These are phyloP conservation scores for Thelonectria olida DNA, from an alignment of 2,329 filamentous ascomycete species.

Conservation along the genomic window DNA sequence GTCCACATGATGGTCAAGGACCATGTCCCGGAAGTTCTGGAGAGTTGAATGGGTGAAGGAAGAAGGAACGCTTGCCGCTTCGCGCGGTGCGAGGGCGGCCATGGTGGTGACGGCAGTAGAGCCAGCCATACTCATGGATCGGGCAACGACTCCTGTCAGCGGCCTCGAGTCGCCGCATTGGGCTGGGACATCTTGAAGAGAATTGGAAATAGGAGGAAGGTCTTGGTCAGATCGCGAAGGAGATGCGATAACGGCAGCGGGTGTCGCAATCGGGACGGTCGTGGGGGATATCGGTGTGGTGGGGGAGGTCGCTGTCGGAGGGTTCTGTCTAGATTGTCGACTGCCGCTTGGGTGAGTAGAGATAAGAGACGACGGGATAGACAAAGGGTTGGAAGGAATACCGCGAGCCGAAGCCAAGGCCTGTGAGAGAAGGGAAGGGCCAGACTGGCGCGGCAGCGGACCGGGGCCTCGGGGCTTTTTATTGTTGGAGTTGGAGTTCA, in stretches of 20 bases:
- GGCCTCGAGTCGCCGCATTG: conserved; percentile 47
- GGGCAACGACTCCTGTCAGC: conserved; percentile 49
- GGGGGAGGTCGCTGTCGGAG: conserved; percentile 26
- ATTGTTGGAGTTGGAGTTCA: conserved; percentile 51
- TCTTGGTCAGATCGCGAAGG: conserved; percentile 34
- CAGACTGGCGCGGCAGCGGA: conserved; percentile 54
- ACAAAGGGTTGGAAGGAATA: conserved; percentile 44
- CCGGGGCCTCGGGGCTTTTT: conserved; percentile 56
- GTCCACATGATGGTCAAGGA: conserved; percentile 47
- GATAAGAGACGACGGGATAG: conserved; percentile 4
- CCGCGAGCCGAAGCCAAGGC: conserved; percentile 68
- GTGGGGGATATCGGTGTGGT: conserved; percentile 21
- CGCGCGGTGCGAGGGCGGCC: conserved; percentile 40
- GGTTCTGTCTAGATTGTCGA: conserved; percentile 43
- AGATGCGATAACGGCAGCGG: conserved; percentile 12
- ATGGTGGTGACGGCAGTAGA: conserved; percentile 45
- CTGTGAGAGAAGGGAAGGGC: conserved; percentile 65
- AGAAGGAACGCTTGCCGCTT: conserved; percentile 44
- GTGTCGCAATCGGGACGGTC: conserved; percentile 7
- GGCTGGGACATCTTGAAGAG: conserved; percentile 46
- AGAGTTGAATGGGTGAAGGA: conserved; percentile 45
- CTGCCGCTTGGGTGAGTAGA: conserved; percentile 21
- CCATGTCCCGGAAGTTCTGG: conserved; percentile 47
- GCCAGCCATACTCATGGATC: conserved; percentile 45
- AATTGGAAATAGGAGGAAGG: conserved; percentile 20